A percentile compares a stretch with the other conserved stretches of the same genome.
Evolutionary conservation across 2,329 filamentous ascomycete genomes (phyloP).

Genomic region (Claviceps sp.): DNA sequence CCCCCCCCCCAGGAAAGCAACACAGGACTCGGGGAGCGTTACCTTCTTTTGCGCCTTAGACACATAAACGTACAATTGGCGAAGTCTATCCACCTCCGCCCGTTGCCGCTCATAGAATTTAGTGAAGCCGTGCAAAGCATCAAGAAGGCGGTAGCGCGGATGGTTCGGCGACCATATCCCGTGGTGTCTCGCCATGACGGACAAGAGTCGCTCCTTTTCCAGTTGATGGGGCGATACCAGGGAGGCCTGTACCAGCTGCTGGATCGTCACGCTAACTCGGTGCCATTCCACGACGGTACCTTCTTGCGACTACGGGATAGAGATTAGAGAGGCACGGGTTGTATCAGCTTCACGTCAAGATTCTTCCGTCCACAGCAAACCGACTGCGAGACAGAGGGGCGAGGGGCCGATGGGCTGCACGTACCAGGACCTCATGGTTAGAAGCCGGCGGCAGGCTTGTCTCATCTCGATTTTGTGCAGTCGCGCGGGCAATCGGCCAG

Average conservation of each 20-base stretch:
- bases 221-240: conserved; percentile 14
- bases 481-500: neutral
- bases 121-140: conserved; percentile 24
- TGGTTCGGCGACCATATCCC: conserved; percentile 23
- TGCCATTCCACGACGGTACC: conserved; percentile 12
- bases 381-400: too few relatives aligned
- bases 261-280: conserved; percentile 14
- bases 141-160: conserved; percentile 25
- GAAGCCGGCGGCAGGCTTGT: neutral
- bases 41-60: conserved; percentile 20
- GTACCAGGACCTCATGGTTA: neutral
- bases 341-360: neutral
- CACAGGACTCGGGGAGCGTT: neutral
- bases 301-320: conserved; percentile 3
- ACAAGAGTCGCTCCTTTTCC: conserved; percentile 18
- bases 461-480: neutral
- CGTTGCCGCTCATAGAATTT: conserved; percentile 21
- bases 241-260: conserved; percentile 10
- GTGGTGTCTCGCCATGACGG: conserved; percentile 14
- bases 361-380: too few relatives aligned
- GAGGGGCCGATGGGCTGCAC: neutral
- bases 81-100: conserved; percentile 22
- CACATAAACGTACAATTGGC: conserved; percentile 22
- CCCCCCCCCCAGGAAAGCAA: too few relatives aligned
- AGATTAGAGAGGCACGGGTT: neutral